Evolutionary conservation across 2,329 filamentous ascomycete genomes (phyloP).

Genomic region (Chrysosporium keratinophilum): DNA sequence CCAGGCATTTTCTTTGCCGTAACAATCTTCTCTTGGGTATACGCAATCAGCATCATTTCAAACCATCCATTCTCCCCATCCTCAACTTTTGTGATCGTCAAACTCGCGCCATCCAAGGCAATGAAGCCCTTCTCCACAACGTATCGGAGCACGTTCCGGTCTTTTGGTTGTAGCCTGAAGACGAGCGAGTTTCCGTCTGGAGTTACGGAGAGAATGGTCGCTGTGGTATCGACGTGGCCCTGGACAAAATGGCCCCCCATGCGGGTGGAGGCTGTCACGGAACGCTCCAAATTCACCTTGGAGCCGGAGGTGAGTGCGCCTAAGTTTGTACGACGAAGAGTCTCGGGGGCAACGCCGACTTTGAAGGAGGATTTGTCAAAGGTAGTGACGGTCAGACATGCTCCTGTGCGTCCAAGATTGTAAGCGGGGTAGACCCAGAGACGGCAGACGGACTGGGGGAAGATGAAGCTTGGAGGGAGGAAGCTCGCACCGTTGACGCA

Average conservation of each 20-base stretch:
- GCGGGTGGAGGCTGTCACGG: constrained; percentile 78
- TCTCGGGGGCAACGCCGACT: constrained; percentile 90
- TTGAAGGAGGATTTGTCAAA: constrained; percentile 61
- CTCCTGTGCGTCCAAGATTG: constrained; percentile 38
- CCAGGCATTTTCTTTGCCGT: constrained; percentile 67
- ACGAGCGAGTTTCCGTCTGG: constrained; percentile 85
- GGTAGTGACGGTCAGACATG: constrained; percentile 83
- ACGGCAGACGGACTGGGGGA: not conserved
- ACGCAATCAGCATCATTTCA: constrained; percentile 95
- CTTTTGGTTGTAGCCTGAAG: constrained; percentile 66
- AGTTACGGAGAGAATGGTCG: constrained; percentile 59
- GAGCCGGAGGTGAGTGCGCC: constrained; percentile 57
- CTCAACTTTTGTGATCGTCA: constrained; percentile 81
- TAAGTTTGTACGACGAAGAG: constrained; percentile 90
- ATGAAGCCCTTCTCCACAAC: constrained; percentile 95
- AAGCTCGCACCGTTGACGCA: constrained; percentile 62
- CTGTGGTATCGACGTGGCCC: constrained; percentile 88
- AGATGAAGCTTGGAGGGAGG: not conserved
- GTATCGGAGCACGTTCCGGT: constrained; percentile 63
- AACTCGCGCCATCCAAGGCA: constrained; percentile 82
- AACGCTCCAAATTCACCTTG: constrained; percentile 83
- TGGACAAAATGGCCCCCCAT: constrained; percentile 99
- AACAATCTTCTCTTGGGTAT: constrained; percentile 88
- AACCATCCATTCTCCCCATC: constrained; percentile 71
- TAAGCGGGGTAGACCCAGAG: not conserved